Evolutionary conservation across 305 asterid species (phyloP).

Genomic region (Fraxinus nigra): DNA sequence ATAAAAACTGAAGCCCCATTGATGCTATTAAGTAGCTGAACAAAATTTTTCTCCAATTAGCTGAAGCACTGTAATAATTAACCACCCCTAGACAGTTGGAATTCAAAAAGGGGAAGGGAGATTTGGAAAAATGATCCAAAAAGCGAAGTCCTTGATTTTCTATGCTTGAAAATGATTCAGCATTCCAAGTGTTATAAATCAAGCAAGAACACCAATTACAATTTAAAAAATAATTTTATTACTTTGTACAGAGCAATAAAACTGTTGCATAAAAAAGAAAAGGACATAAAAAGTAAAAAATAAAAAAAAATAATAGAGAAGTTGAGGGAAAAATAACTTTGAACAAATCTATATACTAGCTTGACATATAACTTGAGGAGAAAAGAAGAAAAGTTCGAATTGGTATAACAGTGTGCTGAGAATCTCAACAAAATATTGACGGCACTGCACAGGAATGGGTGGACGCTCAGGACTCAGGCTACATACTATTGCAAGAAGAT

Average conservation of each 20-base stretch:
- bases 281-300: neutral
- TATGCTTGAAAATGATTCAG: neutral
- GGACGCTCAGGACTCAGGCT: neutral
- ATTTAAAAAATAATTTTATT: neutral
- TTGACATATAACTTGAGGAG: neutral
- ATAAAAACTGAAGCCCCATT: conserved; percentile 70
- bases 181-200: neutral
- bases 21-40: conserved; percentile 82
- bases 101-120: neutral
- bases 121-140: neutral
- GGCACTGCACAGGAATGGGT: neutral
- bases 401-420: neutral
- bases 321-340: neutral
- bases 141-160: neutral
- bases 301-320: neutral
- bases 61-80: neutral
- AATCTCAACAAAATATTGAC: neutral
- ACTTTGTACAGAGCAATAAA: neutral
- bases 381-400: neutral
- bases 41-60: conserved; percentile 4
- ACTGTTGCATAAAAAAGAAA: neutral
- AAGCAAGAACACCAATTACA: neutral
- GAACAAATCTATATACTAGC: neutral
- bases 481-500: neutral
- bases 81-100: neutral